These are phyloP conservation scores for Periconia sp. DNA, from an alignment of 2,329 filamentous ascomycete species.

Conservation along the genomic window DNA sequence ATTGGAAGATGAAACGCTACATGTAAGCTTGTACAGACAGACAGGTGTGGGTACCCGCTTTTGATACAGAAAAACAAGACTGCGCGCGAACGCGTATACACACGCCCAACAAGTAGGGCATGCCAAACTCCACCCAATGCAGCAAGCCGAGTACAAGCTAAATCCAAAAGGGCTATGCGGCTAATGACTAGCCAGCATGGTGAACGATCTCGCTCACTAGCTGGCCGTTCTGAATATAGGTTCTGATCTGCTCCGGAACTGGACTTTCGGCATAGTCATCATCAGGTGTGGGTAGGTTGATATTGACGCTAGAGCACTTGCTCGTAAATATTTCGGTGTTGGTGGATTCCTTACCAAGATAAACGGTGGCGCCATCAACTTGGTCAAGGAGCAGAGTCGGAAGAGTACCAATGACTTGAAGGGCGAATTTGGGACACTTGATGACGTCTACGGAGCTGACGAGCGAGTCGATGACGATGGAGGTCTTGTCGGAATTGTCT, in stretches of 20 bases:
- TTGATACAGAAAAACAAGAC: too few species aligned
- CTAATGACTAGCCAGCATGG: slow-evolving; percentile 75
- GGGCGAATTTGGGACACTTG: slow-evolving; percentile 90
- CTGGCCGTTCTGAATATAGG: slow-evolving; percentile 75
- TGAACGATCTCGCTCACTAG: slow-evolving; percentile 94
- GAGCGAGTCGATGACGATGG: slow-evolving; percentile 85
- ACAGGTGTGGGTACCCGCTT: too few species aligned
- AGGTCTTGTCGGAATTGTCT: slow-evolving; percentile 85
- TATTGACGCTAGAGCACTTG: slow-evolving; percentile 86
- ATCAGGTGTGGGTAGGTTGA: slow-evolving; percentile 76
- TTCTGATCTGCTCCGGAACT: slow-evolving; percentile 89
- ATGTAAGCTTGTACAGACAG: too few species aligned
- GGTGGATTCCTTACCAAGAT: slow-evolving; percentile 80
- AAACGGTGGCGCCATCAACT: slow-evolving; percentile 87
- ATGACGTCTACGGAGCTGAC: slow-evolving; percentile 94
- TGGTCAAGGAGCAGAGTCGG: slow-evolving; percentile 92
- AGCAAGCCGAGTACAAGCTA: slow-evolving; percentile 11
- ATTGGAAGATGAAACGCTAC: too few species aligned
- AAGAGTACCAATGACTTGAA: slow-evolving; percentile 86
- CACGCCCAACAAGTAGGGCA: not conserved
- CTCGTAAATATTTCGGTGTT: slow-evolving; percentile 84
- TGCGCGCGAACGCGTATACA: too few species aligned
- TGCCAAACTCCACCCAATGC: slow-evolving; percentile 27
- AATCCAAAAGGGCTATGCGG: slow-evolving; percentile 1
- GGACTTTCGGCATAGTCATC: slow-evolving; percentile 87